A percentile compares a stretch with the other conserved stretches of the same genome.
phyloP scores from a whole-genome alignment of 768 basidiomycete species.

The Zangia roseola region DNA sequence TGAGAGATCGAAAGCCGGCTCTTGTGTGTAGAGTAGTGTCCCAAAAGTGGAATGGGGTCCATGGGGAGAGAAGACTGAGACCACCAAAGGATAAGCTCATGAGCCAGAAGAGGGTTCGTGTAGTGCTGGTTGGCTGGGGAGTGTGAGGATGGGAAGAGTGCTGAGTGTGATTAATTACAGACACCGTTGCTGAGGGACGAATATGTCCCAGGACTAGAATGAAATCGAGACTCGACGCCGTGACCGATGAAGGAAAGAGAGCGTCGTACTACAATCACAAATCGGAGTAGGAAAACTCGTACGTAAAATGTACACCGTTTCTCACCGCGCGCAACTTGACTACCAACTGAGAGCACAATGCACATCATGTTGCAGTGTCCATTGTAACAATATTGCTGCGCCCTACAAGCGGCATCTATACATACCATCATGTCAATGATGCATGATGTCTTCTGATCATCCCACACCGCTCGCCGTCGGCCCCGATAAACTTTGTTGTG shows the following conservation, averaged over 20 bases:
- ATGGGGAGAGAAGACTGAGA: slow-evolving; percentile 58
- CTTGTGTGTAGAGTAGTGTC: slow-evolving; percentile 50
- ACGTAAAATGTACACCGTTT: slow-evolving; percentile 20
- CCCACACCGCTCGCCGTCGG: too few relatives aligned
- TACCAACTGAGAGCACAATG: too few relatives aligned
- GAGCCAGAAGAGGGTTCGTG: slow-evolving; percentile 47
- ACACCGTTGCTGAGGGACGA: slow-evolving; percentile 42
- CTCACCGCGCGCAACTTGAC: slow-evolving; percentile 6
- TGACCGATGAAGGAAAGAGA: slow-evolving; percentile 14
- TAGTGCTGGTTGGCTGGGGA: slow-evolving; percentile 34
- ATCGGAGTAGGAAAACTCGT: slow-evolving; percentile 28
- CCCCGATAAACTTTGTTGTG: background rate
- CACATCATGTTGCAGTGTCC: too few relatives aligned
- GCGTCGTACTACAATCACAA: slow-evolving; percentile 16
- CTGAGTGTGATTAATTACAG: slow-evolving; percentile 30
- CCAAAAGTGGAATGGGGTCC: slow-evolving; percentile 51
- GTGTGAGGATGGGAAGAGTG: slow-evolving; percentile 29
- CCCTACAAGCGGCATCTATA: too few relatives aligned
- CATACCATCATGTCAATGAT: too few relatives aligned
- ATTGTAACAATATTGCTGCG: too few relatives aligned
- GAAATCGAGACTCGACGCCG: slow-evolving; percentile 11
- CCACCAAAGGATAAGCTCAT: slow-evolving; percentile 68
- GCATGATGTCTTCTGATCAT: too few relatives aligned
- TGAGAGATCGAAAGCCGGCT: slow-evolving; percentile 66
- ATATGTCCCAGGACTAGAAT: slow-evolving; percentile 4